Percentiles rank a stretch among this genome's conserved stretches.
Evolutionary conservation across 23 red algal genomes (phyloP).

Genomic region (Gracilaria caudata): DNA sequence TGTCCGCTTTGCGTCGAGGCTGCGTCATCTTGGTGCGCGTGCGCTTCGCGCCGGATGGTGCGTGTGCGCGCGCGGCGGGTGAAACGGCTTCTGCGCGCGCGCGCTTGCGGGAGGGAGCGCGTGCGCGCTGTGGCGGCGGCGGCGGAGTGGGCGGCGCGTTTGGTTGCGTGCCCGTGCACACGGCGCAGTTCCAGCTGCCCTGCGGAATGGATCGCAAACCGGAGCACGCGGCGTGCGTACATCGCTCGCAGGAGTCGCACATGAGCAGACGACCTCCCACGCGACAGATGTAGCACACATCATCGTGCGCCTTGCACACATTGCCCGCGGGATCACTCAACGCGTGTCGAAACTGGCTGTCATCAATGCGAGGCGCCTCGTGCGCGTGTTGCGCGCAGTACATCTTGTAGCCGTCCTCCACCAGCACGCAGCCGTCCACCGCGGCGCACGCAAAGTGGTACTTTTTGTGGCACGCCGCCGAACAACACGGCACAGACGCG

Average conservation of each 20-base stretch:
- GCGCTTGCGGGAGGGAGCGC: not conserved
- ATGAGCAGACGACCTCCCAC: slow-evolving; percentile 51
- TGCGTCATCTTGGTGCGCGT: not conserved
- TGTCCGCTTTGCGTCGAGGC: not conserved
- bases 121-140: not conserved
- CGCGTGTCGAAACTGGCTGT: slow-evolving; percentile 18
- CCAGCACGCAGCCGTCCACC: slow-evolving; percentile 21
- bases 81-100: not conserved
- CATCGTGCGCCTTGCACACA: slow-evolving; percentile 10
- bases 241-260: slow-evolving; percentile 59
- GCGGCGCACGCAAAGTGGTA: slow-evolving; percentile 49
- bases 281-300: slow-evolving; percentile 45
- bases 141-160: not conserved
- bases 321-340: slow-evolving; percentile 2
- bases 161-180: slow-evolving; percentile 15
- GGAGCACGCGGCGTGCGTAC: slow-evolving; percentile 36
- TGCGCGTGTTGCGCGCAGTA: slow-evolving; percentile 36
- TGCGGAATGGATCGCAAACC: slow-evolving; percentile 30
- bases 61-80: too few species aligned
- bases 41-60: slow-evolving; percentile 21
- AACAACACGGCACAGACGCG: slow-evolving; percentile 13
- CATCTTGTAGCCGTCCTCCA: slow-evolving; percentile 45
- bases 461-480: not conserved
- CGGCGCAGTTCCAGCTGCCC: slow-evolving; percentile 54
- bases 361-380: slow-evolving; percentile 33